These are phyloP conservation scores for Phyllosticta citriasiana DNA, from an alignment of 2,329 filamentous ascomycete genomes.

Conservation along the genomic window DNA sequence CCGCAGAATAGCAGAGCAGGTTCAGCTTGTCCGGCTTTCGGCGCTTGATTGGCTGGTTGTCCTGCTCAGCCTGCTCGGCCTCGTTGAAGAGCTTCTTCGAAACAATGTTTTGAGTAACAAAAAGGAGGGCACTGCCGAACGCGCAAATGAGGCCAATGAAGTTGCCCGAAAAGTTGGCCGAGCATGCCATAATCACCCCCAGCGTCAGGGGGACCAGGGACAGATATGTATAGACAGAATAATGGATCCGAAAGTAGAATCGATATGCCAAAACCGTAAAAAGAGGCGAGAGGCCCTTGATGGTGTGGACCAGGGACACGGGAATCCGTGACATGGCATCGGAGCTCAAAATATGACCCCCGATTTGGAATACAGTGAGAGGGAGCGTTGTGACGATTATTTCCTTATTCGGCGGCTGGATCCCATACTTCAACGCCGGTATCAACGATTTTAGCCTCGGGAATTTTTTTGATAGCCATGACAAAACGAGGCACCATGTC, in stretches of 20 bases:
- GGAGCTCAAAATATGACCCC: constrained; percentile 85
- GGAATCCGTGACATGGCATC: constrained; percentile 91
- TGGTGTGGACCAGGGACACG: constrained; percentile 94
- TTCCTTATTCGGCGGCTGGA: constrained; percentile 69
- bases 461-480: constrained; percentile 64
- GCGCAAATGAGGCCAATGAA: constrained; percentile 84
- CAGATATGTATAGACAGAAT: constrained; percentile 67
- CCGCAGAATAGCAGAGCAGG: constrained; percentile 91
- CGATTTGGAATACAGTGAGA: constrained; percentile 83
- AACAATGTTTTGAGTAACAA: constrained; percentile 97
- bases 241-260: constrained; percentile 76
- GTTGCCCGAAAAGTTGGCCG: constrained; percentile 80
- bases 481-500: constrained; percentile 71
- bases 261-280: constrained; percentile 94
- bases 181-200: constrained; percentile 95
- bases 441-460: constrained; percentile 60
- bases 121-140: constrained; percentile 81
- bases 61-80: constrained; percentile 71
- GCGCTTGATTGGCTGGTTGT: constrained; percentile 49
- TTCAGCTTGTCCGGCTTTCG: constrained; percentile 95
- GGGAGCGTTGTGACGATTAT: constrained; percentile 84
- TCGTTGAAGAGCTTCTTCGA: constrained; percentile 98
- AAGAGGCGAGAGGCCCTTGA: constrained; percentile 91
- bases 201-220: constrained; percentile 78
- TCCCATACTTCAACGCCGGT: constrained; percentile 73